Evolutionary conservation across 164 flowering plant genomes (phyloP).

Genomic region (Vitis labrusca): DNA sequence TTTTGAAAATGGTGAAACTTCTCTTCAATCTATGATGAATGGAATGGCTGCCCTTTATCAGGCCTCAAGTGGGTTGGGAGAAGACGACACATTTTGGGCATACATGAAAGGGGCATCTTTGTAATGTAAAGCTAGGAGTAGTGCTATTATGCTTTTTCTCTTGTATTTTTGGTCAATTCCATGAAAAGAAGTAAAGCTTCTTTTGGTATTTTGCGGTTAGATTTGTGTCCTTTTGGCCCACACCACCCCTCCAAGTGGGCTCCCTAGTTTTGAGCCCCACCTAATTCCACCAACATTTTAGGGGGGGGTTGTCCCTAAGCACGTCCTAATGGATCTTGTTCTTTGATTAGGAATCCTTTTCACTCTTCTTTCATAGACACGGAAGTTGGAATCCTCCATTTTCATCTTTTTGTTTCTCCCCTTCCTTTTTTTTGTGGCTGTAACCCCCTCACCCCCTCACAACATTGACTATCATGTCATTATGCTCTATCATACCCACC

Average conservation of each 20-base stretch:
- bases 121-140: constrained; percentile 3
- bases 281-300: constrained; percentile 6
- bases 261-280: not conserved
- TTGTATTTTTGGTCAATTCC: constrained; percentile 29
- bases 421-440: constrained; percentile 6
- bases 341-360: constrained; percentile 4
- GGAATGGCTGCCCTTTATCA: not conserved
- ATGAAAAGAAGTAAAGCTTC: constrained; percentile 28
- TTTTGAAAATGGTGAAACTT: constrained; percentile 14
- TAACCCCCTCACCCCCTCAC: not conserved
- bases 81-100: constrained; percentile 1
- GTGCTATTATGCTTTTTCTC: constrained; percentile 10
- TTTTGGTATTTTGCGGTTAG: constrained; percentile 33
- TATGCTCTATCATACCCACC: too few species aligned
- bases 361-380: not conserved
- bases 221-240: constrained; percentile 23
- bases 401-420: not conserved
- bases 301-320: constrained; percentile 9
- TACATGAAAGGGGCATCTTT: constrained; percentile 1
- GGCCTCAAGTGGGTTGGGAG: not conserved
- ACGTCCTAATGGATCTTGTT: constrained; percentile 9
- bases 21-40: constrained; percentile 4
- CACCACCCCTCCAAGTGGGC: constrained; percentile 14
- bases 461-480: not conserved
- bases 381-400: not conserved